Base-by-base conservation (phyloP, 176 grass and related monocot genomes). In the Triticum timopheevii region DNA sequence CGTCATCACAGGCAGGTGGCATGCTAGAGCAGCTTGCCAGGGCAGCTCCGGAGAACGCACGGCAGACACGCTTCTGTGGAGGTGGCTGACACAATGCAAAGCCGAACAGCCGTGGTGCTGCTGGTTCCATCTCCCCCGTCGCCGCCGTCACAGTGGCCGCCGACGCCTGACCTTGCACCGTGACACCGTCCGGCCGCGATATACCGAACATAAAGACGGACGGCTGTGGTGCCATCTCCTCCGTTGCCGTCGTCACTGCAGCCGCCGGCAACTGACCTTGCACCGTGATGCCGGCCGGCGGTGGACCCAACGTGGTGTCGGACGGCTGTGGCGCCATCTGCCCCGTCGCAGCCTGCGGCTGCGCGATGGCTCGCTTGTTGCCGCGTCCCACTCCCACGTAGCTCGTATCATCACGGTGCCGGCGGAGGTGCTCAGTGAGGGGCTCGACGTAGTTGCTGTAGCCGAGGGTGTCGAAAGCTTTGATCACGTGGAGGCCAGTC, bases 401-500 rank as follows among this genome's bases (percentile, higher is more conserved):
- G 3, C 67, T 86, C 45, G 22, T 3, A 65, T 1, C 15, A 76
- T 88, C 81, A 8, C 82, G 59, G 82, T 85, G 85, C 73, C 82
- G 74, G 10, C 20, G 77, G 3, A 88, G 76, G 39, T 50, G 80
- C 20, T 20, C 8, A 10, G 33, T 2, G 6, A 91, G 76, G 2
- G 86, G 76, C 5, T 12, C 45, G 28, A 72, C 52, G 35, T 81
- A 92, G 64, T 88, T 23, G 8, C 49, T 65, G n/a, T 77, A 74
- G 34, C 86, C 82, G 2, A 91, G 68, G 52, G 3, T 44, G 3
- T 4, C 19, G 45, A 85, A 65, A 27, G 82, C 86, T 9, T 36
- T 11, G 76, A 88, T 35, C 1, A 91, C 4, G 68, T 91, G 86
- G 0, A 88, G 77, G 2, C 58, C 69, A 5, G 34, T 77, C n/a